Percentiles rank a stretch among this genome's conserved stretches.
Conservation (phyloP, 2,329 filamentous ascomycete species). For the Sarocladium brachiariae region DNA sequence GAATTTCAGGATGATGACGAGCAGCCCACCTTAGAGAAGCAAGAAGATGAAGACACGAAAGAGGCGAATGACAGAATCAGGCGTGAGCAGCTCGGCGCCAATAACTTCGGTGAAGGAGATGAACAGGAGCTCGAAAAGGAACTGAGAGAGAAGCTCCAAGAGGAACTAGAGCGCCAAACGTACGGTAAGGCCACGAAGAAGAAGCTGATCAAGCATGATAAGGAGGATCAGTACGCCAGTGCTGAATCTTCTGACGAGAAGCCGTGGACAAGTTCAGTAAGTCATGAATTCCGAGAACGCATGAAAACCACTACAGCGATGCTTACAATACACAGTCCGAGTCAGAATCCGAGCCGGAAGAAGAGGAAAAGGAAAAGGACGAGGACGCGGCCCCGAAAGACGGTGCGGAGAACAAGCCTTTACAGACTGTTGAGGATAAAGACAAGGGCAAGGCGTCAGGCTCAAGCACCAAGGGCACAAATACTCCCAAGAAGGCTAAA, state of each 20-base stretch:
- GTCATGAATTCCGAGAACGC: slow-evolving; percentile 6
- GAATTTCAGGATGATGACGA: slow-evolving; percentile 89
- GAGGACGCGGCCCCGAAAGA: slow-evolving; percentile 46
- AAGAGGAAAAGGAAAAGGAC: slow-evolving; percentile 27
- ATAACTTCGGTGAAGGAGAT: slow-evolving; percentile 66
- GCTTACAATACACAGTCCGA: slow-evolving; percentile 34
- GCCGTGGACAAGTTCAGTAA: slow-evolving; percentile 33
- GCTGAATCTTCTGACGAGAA: slow-evolving; percentile 44
- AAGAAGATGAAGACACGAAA: slow-evolving; percentile 76
- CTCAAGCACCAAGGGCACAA: slow-evolving; percentile 56
- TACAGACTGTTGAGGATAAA: slow-evolving; percentile 43
- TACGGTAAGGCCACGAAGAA: slow-evolving; percentile 74
- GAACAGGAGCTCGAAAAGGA: slow-evolving; percentile 70
- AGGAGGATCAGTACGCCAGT: slow-evolving; percentile 78
- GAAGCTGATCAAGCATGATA: slow-evolving; percentile 75
- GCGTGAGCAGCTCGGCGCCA: slow-evolving; percentile 77
- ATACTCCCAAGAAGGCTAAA: slow-evolving; percentile 45
- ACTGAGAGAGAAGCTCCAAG: slow-evolving; percentile 60
- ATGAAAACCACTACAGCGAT: neutral
- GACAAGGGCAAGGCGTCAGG: slow-evolving; percentile 49
- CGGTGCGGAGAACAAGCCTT: slow-evolving; percentile 53
- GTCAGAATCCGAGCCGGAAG: slow-evolving; percentile 35
- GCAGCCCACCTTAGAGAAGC: slow-evolving; percentile 67
- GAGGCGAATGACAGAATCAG: slow-evolving; percentile 66
- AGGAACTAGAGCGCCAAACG: slow-evolving; percentile 61